Evolutionary conservation across 495 filamentous ascomycete genomes (phyloP), one percentile per base, ranked within the genome.

Genomic region (Podospora australis): DNA sequence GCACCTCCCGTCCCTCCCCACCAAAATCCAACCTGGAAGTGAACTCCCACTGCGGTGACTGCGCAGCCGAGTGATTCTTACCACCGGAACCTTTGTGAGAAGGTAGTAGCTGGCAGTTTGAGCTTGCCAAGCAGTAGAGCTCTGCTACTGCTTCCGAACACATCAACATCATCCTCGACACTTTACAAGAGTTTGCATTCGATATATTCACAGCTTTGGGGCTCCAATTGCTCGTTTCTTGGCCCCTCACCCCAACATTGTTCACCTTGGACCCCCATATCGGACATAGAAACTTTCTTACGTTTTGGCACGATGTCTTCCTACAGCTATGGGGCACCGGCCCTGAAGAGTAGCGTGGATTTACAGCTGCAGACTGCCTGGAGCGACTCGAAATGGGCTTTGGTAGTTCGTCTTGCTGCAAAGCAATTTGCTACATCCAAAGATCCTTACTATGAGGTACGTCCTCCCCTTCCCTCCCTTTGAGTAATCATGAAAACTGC

Each of bases 391-490:
- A 70, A 71, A 52, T 76, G 71, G 71, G 39, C 38, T n/a, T 44
- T 55, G 1, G 66, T 66, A 30, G 56, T 69, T 6, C 67, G 64
- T 23, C 54, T 74, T 6, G 72, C 72, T 1, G 62, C 67, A 26
- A 67, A 70, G 36, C 60, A 69, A n/a, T 55, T 60, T 29, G 67
- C 62, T 42, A 41, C 54, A 1, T 57, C 65, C n/a, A 72, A 73
- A 10, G 72, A 76, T 28, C 55, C 64, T 0, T 74, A 74, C 41
- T 76, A 70, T 39, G 60, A 70, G 59, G 70, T 73, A 50, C 46
- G 60, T 54, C 4, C 14, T 11, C 25, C 9, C n/a, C 17, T 22
- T 13, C 24, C 10, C 30, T 21, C 9, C n/a, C 28, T 21, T 2
- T 26, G 14, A 23, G 2, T 34, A n/a, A 14, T 21, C 16, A 32